phyloP scores from a whole-genome alignment of 2,329 filamentous ascomycete species.

The Cephalotrichum gorgonifer region DNA sequence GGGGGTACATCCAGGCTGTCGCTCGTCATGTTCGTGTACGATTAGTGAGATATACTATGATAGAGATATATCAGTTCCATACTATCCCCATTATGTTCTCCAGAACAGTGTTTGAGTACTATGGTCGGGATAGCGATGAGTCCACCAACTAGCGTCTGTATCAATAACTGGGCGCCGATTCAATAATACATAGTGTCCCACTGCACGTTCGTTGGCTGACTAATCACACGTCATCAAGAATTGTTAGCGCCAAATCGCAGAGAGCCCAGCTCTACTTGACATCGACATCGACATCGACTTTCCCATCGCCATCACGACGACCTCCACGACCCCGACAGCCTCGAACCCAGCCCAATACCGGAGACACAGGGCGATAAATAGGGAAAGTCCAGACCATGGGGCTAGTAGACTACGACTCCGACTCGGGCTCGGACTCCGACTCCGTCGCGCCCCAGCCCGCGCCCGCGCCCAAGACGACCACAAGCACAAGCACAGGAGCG shows the following conservation, averaged over 20 bases:
- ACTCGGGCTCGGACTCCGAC: slow-evolving; percentile 68
- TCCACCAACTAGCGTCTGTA: too few relatives aligned
- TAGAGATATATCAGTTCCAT: too few relatives aligned
- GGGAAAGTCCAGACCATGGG: slow-evolving; percentile 42
- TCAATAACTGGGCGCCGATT: too few relatives aligned
- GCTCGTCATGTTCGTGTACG: neutral
- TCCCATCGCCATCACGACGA: neutral
- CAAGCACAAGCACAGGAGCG: slow-evolving; percentile 16
- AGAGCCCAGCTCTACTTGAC: neutral
- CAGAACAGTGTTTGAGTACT: too few relatives aligned
- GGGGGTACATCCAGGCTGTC: neutral
- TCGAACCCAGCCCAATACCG: neutral
- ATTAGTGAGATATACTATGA: neutral
- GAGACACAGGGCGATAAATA: neutral
- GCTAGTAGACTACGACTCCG: slow-evolving; percentile 67
- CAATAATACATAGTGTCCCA: too few relatives aligned
- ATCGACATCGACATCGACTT: too few relatives aligned
- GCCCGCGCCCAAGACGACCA: slow-evolving; percentile 18
- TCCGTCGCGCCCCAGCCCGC: slow-evolving; percentile 18
- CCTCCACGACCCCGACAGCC: too few relatives aligned
- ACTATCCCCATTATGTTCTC: too few relatives aligned
- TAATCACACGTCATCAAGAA: neutral
- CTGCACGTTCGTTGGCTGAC: neutral
- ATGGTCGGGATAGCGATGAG: too few relatives aligned
- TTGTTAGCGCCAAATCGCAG: slow-evolving; percentile 1